Percentiles rank a stretch among this genome's conserved stretches.
phyloP scores from a whole-genome alignment of 768 basidiomycete species.

The Lactarius psammicola region DNA sequence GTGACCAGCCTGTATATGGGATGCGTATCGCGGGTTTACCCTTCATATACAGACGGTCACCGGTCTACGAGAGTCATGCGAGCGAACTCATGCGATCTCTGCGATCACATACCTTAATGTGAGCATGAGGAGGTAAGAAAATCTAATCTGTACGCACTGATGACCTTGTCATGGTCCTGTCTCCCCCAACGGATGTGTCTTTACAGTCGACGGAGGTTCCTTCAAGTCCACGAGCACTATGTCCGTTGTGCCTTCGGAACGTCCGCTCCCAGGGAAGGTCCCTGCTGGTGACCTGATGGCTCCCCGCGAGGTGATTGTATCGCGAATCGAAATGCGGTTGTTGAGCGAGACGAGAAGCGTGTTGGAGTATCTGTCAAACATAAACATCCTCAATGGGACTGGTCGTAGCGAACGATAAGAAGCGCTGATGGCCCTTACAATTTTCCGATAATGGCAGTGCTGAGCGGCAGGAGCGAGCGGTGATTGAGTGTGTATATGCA shows the following conservation, averaged over 20 bases:
- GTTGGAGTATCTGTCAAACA: conserved; percentile 33
- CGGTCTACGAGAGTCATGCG: background rate
- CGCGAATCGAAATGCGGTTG: conserved; percentile 24
- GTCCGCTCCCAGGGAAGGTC: background rate
- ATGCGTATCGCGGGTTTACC: no score
- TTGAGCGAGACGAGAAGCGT: conserved; percentile 34
- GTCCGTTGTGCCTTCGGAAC: background rate
- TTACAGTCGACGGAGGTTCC: background rate
- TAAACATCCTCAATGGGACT: no score
- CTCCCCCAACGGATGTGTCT: background rate
- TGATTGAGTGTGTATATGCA: background rate
- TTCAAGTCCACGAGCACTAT: background rate
- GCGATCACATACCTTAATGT: background rate
- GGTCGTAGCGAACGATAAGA: no score
- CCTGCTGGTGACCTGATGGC: background rate
- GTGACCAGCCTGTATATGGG: background rate
- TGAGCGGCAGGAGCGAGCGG: background rate
- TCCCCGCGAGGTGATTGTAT: background rate
- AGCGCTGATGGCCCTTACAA: conserved; percentile 13
- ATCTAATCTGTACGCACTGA: background rate
- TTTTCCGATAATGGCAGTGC: conserved; percentile 18
- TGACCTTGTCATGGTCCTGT: background rate
- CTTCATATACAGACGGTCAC: no score
- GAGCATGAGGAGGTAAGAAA: no score
- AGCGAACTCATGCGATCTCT: conserved; percentile 1